These are phyloP conservation scores for Tulasnella sp. DNA, from an alignment of 768 basidiomycete species.

Conservation along the genomic window DNA sequence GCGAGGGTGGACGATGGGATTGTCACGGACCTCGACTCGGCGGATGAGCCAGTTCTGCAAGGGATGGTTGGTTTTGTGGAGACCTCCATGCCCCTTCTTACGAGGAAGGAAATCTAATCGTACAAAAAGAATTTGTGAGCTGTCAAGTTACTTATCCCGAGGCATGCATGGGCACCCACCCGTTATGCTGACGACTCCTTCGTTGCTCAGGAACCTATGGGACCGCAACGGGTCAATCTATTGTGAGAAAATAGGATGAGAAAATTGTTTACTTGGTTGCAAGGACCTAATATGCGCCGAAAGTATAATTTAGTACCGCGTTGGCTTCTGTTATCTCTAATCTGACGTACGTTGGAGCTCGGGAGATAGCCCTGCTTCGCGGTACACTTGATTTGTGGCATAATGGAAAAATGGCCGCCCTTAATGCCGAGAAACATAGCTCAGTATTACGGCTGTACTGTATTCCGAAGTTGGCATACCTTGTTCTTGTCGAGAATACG, in stretches of 20 bases:
- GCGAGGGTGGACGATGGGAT: conserved; percentile 12
- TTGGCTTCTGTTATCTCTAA: conserved; percentile 20
- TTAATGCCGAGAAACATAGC: conserved; percentile 34
- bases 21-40: conserved; percentile 57
- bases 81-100: conserved; percentile 38
- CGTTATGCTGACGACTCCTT: conserved; percentile 81
- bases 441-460: neutral
- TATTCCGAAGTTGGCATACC: conserved; percentile 35
- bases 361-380: conserved; percentile 83
- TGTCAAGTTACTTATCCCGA: neutral
- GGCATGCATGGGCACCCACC: conserved; percentile 43
- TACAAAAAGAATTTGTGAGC: neutral
- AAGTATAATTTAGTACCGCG: neutral
- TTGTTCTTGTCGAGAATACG: conserved; percentile 84
- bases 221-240: conserved; percentile 4
- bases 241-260: neutral
- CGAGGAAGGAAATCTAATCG: conserved; percentile 74
- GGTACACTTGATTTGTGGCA: conserved; percentile 62
- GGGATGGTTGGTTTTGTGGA: conserved; percentile 49
- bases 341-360: conserved; percentile 64
- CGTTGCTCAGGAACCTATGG: conserved; percentile 69
- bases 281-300: conserved; percentile 53
- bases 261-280: conserved; percentile 63
- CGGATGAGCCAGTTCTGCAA: conserved; percentile 82
- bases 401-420: conserved; percentile 90